phyloP scores from a whole-genome alignment of 805 yeast genomes.

The Phaffomyces antillensis region DNA sequence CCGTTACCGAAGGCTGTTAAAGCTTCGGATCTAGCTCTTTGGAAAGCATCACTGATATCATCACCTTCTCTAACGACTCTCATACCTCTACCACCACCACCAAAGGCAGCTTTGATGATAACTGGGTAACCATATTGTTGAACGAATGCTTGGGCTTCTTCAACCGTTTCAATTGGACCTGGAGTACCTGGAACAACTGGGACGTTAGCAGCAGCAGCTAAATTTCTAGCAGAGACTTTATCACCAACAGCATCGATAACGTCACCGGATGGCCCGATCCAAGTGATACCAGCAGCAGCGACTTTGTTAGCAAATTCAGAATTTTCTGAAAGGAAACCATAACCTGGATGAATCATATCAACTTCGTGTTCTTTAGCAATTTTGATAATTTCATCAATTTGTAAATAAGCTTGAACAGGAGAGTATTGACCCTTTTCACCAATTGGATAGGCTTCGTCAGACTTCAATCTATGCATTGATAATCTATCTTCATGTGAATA shows the following conservation, averaged over 20 bases:
- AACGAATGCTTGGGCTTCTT: constrained; percentile 76
- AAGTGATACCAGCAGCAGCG: constrained; percentile 81
- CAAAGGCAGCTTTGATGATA: constrained; percentile 96
- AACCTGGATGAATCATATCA: constrained; percentile 89
- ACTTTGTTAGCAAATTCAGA: constrained; percentile 91
- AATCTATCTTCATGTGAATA: constrained; percentile 94
- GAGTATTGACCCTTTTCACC: constrained; percentile 85
- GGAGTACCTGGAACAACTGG: constrained; percentile 98
- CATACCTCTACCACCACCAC: constrained; percentile 99
- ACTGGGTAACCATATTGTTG: constrained; percentile 88
- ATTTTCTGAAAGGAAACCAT: constrained; percentile 86
- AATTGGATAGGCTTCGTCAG: constrained; percentile 88
- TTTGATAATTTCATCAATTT: constrained; percentile 86
- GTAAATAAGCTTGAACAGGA: constrained; percentile 94
- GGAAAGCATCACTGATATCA: constrained; percentile 82
- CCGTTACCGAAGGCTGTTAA: constrained; percentile 96
- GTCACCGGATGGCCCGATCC: constrained; percentile 89
- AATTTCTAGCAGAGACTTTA: constrained; percentile 86
- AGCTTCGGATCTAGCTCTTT: constrained; percentile 92
- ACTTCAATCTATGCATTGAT: constrained; percentile 91
- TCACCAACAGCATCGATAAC: constrained; percentile 96
- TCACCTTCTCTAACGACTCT: constrained; percentile 98
- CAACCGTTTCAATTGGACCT: constrained; percentile 82
- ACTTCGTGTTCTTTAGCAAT: constrained; percentile 76
- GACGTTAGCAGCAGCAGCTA: constrained; percentile 75